Base-by-base conservation (phyloP, 305 asterid genomes). In the Plantago lanceolata region DNA sequence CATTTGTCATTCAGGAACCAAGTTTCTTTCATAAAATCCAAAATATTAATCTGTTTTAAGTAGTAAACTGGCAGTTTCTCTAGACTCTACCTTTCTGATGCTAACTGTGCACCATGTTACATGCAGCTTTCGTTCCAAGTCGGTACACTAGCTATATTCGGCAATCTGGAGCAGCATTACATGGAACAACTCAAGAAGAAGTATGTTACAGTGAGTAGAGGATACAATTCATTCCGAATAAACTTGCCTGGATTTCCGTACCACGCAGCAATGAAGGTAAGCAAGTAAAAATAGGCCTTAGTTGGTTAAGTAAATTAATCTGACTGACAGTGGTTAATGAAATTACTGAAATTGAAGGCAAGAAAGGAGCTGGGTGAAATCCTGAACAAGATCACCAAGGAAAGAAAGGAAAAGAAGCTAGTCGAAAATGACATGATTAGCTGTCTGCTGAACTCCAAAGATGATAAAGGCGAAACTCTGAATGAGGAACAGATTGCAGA, bases 151-250 rank as follows among this genome's bases (percentile, higher is more conserved):
- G 75, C 88, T 0, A 73, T 91, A 19, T 86, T 91, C 57, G 94
- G 96, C 0, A 63, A 77, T 51, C 55, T 88, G 76, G 90, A 83
- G 59, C 61, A 58, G 14, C 73, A 68, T 14, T 67, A 71, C 28
- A 91, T 83, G 72, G 85, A 86, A 51, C 89, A 83, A 61, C 54
- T 91, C 59, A 79, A 84, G 75, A 69, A 73, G 70, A 84, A 82
- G 71, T 86, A 91, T 59, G 58, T 63, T 57, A 71, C 79, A 55
- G 80, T 91, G 0, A 83, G 86, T 3, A 80, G 64, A 70, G 98
- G 96, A 33, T 90, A 88, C 79, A 90, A 90, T 74, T 88, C 91
- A 12, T 88, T 90, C 47, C 94, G 95, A 4, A 82, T 82, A 4
- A 79, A 75, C 19, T 63, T 91, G 5, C 96, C 94, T 0, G 88